phyloP scores from a whole-genome alignment of 805 yeast genomes.

The Cyberlindnera bimundalis region DNA sequence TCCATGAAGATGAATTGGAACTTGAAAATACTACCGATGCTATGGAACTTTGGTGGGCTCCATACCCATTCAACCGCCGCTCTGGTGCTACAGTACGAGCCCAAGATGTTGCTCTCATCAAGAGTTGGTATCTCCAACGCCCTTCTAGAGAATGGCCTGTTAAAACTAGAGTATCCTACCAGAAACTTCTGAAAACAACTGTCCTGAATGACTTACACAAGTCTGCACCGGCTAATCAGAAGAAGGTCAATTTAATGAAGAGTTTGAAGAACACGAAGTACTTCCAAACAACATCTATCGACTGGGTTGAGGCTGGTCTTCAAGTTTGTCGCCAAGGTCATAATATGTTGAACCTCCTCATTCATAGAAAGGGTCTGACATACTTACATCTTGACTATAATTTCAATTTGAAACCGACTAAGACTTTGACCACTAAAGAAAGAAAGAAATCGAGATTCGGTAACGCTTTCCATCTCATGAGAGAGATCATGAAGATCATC shows the following conservation, averaged over 20 bases:
- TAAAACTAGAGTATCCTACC: conserved; percentile 84
- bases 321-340: conserved; percentile 93
- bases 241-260: conserved; percentile 58
- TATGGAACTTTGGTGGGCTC: conserved; percentile 70
- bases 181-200: conserved; percentile 73
- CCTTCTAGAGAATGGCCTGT: conserved; percentile 60
- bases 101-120: conserved; percentile 83
- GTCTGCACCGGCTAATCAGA: conserved; percentile 38
- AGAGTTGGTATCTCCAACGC: conserved; percentile 75
- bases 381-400: conserved; percentile 93
- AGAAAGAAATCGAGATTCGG: conserved; percentile 95
- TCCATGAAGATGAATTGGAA: conserved; percentile 42
- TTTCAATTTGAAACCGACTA: conserved; percentile 93
- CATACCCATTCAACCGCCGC: conserved; percentile 78
- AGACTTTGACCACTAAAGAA: conserved; percentile 93
- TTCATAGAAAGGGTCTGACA: conserved; percentile 87
- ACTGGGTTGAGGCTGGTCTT: conserved; percentile 98
- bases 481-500: conserved; percentile 82
- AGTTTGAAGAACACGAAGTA: conserved; percentile 75
- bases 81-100: conserved; percentile 75
- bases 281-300: conserved; percentile 87
- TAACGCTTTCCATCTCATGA: conserved; percentile 87
- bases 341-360: conserved; percentile 84
- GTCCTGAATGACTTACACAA: conserved; percentile 71
- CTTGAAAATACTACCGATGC: conserved; percentile 53